Percentiles rank a stretch among this genome's conserved stretches.
phyloP scores from a whole-genome alignment of 2,329 filamentous ascomycete genomes.

The Sporothrix luriei region DNA sequence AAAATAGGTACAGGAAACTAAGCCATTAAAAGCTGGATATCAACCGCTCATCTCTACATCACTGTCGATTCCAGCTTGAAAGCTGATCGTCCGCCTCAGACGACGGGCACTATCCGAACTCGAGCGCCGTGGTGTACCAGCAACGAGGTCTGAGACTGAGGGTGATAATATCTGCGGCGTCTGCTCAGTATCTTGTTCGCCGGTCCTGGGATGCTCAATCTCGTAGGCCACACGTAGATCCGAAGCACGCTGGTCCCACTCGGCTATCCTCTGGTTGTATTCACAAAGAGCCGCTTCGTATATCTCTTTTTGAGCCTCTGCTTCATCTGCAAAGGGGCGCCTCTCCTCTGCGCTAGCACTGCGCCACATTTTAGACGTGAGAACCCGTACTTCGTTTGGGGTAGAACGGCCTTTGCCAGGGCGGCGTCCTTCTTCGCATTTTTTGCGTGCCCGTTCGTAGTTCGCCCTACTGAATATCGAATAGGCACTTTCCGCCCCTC shows the following conservation, averaged over 20 bases:
- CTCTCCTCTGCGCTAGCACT: constrained; percentile 70
- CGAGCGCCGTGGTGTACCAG: constrained; percentile 42
- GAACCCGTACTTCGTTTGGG: constrained; percentile 80
- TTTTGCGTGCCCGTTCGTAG: constrained; percentile 63
- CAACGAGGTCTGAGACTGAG: constrained; percentile 32
- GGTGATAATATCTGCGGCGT: background rate
- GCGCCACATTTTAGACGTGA: constrained; percentile 90
- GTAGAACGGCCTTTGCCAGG: constrained; percentile 65
- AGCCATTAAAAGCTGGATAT: background rate
- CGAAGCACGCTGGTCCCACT: constrained; percentile 68
- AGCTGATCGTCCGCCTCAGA: constrained; percentile 41
- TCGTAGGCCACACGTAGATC: constrained; percentile 52
- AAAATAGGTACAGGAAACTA: background rate
- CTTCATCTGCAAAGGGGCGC: constrained; percentile 75
- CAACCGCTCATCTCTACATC: constrained; percentile 41
- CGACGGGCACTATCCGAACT: constrained; percentile 23
- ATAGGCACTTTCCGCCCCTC: constrained; percentile 81
- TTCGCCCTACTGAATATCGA: constrained; percentile 82
- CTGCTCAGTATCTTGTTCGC: constrained; percentile 36
- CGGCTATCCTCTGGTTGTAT: constrained; percentile 62
- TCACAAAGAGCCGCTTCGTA: constrained; percentile 61
- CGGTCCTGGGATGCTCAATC: constrained; percentile 51
- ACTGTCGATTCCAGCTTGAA: constrained; percentile 45
- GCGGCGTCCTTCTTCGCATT: constrained; percentile 67
- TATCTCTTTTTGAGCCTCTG: constrained; percentile 67